phyloP scores from a whole-genome alignment of 1,284 basidiomycete species.

The Ustilago nuda region DNA sequence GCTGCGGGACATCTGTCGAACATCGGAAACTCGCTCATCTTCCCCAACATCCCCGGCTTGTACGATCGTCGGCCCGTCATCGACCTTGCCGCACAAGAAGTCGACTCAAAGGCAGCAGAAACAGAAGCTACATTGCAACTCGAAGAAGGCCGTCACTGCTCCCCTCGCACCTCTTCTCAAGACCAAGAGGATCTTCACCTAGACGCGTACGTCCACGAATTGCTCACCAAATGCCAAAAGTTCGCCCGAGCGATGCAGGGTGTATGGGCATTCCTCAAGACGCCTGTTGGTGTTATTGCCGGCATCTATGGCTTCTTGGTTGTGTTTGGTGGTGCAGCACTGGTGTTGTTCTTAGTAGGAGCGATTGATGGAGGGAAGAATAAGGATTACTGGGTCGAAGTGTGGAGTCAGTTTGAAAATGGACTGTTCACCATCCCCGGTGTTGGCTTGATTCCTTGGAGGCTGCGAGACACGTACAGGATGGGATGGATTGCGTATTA shows the following conservation, averaged over 20 bases:
- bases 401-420: constrained; percentile 81
- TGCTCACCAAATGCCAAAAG: constrained; percentile 50
- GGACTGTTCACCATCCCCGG: constrained; percentile 82
- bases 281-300: constrained; percentile 77
- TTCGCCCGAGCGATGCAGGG: constrained; percentile 77
- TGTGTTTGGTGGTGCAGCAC: constrained; percentile 49
- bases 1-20: constrained; percentile 79
- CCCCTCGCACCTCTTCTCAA: not conserved
- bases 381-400: constrained; percentile 76
- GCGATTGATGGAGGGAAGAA: constrained; percentile 46
- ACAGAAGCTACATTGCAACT: constrained; percentile 34
- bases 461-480: constrained; percentile 83
- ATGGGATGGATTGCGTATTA: constrained; percentile 77
- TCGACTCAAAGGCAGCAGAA: constrained; percentile 18
- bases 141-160: constrained; percentile 26
- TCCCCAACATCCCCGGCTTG: constrained; percentile 73
- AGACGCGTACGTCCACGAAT: constrained; percentile 44
- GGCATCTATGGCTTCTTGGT: constrained; percentile 80
- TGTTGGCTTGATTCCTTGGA: constrained; percentile 76
- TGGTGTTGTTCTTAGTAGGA: constrained; percentile 47
- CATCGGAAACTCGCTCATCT: constrained; percentile 79
- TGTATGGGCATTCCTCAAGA: constrained; percentile 85
- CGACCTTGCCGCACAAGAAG: constrained; percentile 70
- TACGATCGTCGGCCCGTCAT: constrained; percentile 78
- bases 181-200: constrained; percentile 43